A percentile compares a stretch with the other conserved stretches of the same genome.
These are phyloP conservation scores for Pterulicium gracile DNA, from an alignment of 1,284 basidiomycete genomes.

Conservation along the genomic window DNA sequence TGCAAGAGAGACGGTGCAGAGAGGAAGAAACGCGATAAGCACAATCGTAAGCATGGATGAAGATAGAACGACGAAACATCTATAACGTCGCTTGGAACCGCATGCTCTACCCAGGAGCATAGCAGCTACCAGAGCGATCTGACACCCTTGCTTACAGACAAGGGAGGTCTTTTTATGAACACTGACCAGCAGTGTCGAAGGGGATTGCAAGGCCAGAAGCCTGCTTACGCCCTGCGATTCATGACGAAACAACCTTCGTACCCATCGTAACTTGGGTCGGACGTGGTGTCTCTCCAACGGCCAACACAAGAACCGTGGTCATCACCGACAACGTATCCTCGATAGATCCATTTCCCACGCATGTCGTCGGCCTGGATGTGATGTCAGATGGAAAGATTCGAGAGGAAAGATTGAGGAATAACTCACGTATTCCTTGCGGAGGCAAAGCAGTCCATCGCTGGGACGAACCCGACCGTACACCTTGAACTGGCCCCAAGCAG, in stretches of 20 bases:
- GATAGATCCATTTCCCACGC: conserved; percentile 67
- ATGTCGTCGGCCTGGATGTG: conserved; percentile 46
- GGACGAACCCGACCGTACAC: conserved; percentile 58
- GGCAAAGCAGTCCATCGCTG: conserved; percentile 57
- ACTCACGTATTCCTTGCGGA: conserved; percentile 68
- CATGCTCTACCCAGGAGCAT: too few relatives aligned
- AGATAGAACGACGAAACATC: too few relatives aligned
- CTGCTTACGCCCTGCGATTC: conserved; percentile 43
- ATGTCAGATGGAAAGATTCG: not conserved
- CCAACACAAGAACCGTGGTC: conserved; percentile 52
- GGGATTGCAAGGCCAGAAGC: too few relatives aligned
- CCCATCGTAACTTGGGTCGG: conserved; percentile 39
- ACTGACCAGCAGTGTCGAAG: too few relatives aligned
- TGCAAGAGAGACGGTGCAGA: too few relatives aligned
- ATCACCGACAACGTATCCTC: conserved; percentile 63
- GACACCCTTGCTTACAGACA: too few relatives aligned
- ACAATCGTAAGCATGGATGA: too few relatives aligned
- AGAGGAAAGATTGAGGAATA: conserved; percentile 5
- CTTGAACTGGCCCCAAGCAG: conserved; percentile 71
- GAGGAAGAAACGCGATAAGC: too few relatives aligned
- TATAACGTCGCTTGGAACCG: too few relatives aligned
- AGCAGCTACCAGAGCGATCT: too few relatives aligned
- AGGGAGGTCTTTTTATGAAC: too few relatives aligned
- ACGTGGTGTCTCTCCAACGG: conserved; percentile 67
- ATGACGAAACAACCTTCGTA: conserved; percentile 73